phyloP scores from a whole-genome alignment of 2,329 filamentous ascomycete genomes.

The Arachnomyces sp. region DNA sequence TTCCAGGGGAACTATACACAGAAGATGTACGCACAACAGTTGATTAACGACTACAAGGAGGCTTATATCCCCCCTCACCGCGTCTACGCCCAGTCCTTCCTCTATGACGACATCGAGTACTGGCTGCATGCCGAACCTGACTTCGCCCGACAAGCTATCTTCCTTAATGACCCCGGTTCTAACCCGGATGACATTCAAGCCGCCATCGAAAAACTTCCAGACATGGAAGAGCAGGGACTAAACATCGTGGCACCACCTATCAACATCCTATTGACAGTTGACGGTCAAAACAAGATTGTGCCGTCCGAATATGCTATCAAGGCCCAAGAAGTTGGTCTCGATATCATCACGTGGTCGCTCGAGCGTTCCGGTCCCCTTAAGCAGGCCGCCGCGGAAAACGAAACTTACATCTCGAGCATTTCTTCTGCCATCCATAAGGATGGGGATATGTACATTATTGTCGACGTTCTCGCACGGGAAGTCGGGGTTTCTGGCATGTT shows the following conservation, averaged over 20 bases:
- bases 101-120: constrained; percentile 57
- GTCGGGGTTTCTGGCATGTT: constrained; percentile 58
- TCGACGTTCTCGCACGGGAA: constrained; percentile 57
- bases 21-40: constrained; percentile 55
- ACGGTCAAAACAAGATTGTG: constrained; percentile 36
- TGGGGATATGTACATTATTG: constrained; percentile 59
- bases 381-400: constrained; percentile 41
- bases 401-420: constrained; percentile 49
- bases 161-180: constrained; percentile 57
- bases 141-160: constrained; percentile 56
- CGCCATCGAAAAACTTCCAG: constrained; percentile 48
- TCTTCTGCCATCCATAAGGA: constrained; percentile 52
- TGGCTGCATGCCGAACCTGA: constrained; percentile 57
- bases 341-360: constrained; percentile 62
- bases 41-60: constrained; percentile 53
- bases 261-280: constrained; percentile 51
- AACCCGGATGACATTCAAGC: constrained; percentile 21
- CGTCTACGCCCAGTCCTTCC: constrained; percentile 60
- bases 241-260: constrained; percentile 57
- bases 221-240: constrained; percentile 52
- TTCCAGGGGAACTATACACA: constrained; percentile 59
- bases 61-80: constrained; percentile 47
- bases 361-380: constrained; percentile 58
- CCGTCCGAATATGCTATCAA: constrained; percentile 56
- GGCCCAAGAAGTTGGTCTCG: constrained; percentile 54